phyloP scores from a whole-genome alignment of 2,329 filamentous ascomycete species.

The Clonostachys byssicola region DNA sequence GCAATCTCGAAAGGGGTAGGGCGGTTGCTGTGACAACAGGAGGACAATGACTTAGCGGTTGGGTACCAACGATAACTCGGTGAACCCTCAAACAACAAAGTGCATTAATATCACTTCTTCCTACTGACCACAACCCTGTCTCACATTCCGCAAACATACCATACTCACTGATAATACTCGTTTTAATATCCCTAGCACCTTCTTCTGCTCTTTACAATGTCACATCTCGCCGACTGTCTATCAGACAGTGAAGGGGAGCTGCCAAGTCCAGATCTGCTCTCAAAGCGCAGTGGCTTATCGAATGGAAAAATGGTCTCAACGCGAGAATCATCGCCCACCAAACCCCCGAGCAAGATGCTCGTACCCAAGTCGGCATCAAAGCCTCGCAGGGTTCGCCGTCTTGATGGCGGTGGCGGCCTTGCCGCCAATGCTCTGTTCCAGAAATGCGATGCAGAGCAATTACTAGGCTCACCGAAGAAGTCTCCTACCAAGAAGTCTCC shows the following conservation, averaged over 20 bases:
- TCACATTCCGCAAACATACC: too few species aligned
- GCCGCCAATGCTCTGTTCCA: constrained; percentile 21
- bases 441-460: constrained; percentile 18
- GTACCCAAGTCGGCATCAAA: constrained; percentile 14
- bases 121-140: too few species aligned
- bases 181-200: too few species aligned
- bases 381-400: constrained; percentile 21
- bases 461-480: constrained; percentile 4
- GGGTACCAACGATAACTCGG: too few species aligned
- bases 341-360: constrained; percentile 1
- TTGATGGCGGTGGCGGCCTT: constrained; percentile 11
- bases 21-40: too few species aligned
- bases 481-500: background rate
- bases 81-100: too few species aligned
- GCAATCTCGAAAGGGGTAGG: too few species aligned
- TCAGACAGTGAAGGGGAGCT: constrained; percentile 35
- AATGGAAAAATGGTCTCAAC: too few species aligned
- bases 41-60: too few species aligned
- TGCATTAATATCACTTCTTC: too few species aligned
- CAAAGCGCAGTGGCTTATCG: background rate
- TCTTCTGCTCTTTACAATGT: constrained; percentile 11
- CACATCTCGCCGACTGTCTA: constrained; percentile 17
- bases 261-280: constrained; percentile 15
- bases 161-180: too few species aligned
- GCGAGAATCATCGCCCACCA: too few species aligned